Conservation (phyloP, 2,329 filamentous ascomycete genomes). For the Emergomyces pasteurianus region DNA sequence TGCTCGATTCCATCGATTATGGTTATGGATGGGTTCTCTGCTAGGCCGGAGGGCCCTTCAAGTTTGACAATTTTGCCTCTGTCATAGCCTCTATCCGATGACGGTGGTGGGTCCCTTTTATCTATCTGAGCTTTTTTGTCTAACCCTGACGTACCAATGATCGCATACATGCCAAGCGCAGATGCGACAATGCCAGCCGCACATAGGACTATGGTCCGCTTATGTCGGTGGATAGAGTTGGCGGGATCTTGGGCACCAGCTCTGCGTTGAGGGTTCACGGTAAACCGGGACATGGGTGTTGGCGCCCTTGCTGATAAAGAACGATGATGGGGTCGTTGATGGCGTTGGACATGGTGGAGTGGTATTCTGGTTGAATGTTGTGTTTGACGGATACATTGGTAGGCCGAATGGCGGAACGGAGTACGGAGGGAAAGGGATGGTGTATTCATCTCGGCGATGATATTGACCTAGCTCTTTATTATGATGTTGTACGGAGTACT, state of each 20-base stretch:
- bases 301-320: not conserved
- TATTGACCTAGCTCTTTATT: not conserved
- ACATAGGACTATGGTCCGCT: slow-evolving; percentile 23
- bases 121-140: not conserved
- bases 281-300: not conserved
- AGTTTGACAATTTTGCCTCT: slow-evolving; percentile 21
- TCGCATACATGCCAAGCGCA: slow-evolving; percentile 30
- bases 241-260: slow-evolving; percentile 12
- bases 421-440: slow-evolving; percentile 4
- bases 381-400: slow-evolving; percentile 8
- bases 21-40: slow-evolving; percentile 21
- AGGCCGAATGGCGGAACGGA: slow-evolving; percentile 8
- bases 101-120: not conserved
- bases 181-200: slow-evolving; percentile 28
- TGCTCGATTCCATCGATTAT: slow-evolving; percentile 55
- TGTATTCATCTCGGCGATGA: slow-evolving; percentile 4
- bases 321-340: slow-evolving; percentile 5
- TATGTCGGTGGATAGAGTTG: slow-evolving; percentile 17
- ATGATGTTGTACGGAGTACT: not conserved
- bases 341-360: slow-evolving; percentile 2
- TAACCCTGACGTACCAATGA: slow-evolving; percentile 22
- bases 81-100: not conserved
- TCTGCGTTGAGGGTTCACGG: not conserved
- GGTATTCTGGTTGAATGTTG: not conserved
- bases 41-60: slow-evolving; percentile 30